Base-by-base conservation (phyloP, 257 asterid genomes). In the Solanum chmielewskii region DNA sequence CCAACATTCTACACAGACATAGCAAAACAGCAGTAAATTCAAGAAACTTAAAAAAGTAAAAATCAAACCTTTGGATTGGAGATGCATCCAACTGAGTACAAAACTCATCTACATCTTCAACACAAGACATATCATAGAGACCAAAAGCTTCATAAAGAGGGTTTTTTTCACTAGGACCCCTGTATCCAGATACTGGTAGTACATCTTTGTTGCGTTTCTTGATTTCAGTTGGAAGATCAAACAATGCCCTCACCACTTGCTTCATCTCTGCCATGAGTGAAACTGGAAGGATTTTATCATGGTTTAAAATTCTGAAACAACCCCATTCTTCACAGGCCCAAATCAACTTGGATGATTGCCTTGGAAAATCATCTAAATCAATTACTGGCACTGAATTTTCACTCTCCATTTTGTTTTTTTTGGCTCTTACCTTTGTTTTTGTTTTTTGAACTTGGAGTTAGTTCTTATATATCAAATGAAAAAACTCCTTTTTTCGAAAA, bases 131-230 rank as follows among this genome's bases (percentile, higher is more conserved):
- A 31, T 95, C 96, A 85, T 93, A 93, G 8, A 95, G 94, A 16
- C 98, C 98, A 27, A 95, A 85, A 1, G 96, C 92, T 74, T 95
- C 96, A 84, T 93, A 94, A 27, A 92, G 92, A 8, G 98, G 98
- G 85, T 93, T 94, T 49, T 23, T 85, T 44, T 80, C 35, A 11
- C 91, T 89, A 15, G 95, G 98, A 10, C 93, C 90, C 88, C 93
- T 85, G 87, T 94, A 95, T 7, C 98, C 98, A 82, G 95, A 93
- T 13, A 93, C 94, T 9, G 88, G 88, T 25, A 93, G 90, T 4
- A 89, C 94, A 11, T 86, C 93, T 23, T 20, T 47, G 86, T 94
- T 95, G 8, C 94, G 84, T 87, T 81, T 37, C 92, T 93, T 93
- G 89, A 90, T 87, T 85, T 94, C 89, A 31, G 23, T 27, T 15